Evolutionary conservation across 2,329 filamentous ascomycete species (phyloP).

Genomic region (Pseudopithomyces chartarum): DNA sequence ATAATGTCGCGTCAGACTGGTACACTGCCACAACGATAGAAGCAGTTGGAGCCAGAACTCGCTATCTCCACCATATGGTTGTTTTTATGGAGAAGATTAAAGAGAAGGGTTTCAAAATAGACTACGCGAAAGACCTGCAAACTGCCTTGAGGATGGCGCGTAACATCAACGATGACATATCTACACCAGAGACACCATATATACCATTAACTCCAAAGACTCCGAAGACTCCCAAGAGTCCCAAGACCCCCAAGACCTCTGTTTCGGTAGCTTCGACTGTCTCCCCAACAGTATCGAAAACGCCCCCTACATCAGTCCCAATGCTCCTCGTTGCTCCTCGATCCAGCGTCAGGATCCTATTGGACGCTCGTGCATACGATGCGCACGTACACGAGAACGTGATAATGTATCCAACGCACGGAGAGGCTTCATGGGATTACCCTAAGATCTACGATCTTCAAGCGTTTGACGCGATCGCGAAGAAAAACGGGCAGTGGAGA

Average conservation of each 20-base stretch:
- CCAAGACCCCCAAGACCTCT: neutral
- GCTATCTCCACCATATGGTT: neutral
- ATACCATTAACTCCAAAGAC: too few relatives aligned
- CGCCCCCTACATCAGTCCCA: neutral
- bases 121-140: neutral
- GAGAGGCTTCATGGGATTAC: neutral
- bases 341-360: neutral
- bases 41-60: neutral
- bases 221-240: neutral
- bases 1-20: too few relatives aligned
- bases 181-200: neutral
- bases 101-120: neutral
- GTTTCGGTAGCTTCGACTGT: neutral
- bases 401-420: neutral
- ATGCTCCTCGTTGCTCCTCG: neutral
- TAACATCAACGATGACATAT: neutral
- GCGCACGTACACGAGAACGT: neutral
- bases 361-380: neutral
- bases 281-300: neutral
- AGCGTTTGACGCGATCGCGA: neutral
- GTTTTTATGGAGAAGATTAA: neutral
- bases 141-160: neutral
- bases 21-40: neutral
- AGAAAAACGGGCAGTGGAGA: neutral
- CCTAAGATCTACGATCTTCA: neutral